A percentile compares a stretch with the other conserved stretches of the same genome.
Evolutionary conservation across 495 filamentous ascomycete species (phyloP).

Genomic region (Penicillium nucicola): DNA sequence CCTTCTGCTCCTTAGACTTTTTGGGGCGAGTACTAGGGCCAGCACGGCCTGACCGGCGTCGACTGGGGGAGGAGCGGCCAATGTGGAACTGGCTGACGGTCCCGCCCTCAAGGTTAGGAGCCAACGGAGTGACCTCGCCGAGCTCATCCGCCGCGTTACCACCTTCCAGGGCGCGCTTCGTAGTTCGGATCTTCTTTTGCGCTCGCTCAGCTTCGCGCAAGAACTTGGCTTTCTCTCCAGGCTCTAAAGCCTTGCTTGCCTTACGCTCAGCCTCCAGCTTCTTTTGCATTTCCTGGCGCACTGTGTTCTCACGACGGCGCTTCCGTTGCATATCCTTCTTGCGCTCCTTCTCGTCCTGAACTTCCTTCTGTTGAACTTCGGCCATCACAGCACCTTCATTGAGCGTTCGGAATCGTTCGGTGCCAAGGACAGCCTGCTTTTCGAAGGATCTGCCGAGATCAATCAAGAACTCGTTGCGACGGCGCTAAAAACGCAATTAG

Average conservation of each 20-base stretch:
- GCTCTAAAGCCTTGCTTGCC: slow-evolving; percentile 70
- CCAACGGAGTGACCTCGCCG: slow-evolving; percentile 68
- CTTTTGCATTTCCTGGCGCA: slow-evolving; percentile 80
- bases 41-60: slow-evolving; percentile 61
- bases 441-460: slow-evolving; percentile 52
- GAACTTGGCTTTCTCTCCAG: slow-evolving; percentile 71
- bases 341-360: slow-evolving; percentile 94
- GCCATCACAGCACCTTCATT: slow-evolving; percentile 70
- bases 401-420: slow-evolving; percentile 49
- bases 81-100: slow-evolving; percentile 82
- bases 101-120: slow-evolving; percentile 82
- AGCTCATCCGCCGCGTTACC: slow-evolving; percentile 80
- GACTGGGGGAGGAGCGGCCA: slow-evolving; percentile 59
- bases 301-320: slow-evolving; percentile 91
- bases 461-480: slow-evolving; percentile 48
- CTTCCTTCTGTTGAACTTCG: slow-evolving; percentile 83
- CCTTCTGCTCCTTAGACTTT: slow-evolving; percentile 96
- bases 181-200: slow-evolving; percentile 84
- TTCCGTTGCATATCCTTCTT: slow-evolving; percentile 99
- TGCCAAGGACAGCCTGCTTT: slow-evolving; percentile 49
- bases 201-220: slow-evolving; percentile 77
- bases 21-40: slow-evolving; percentile 62
- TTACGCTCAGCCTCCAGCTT: slow-evolving; percentile 75
- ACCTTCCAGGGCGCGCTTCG: slow-evolving; percentile 75
- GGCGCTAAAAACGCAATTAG: slow-evolving; percentile 44